Base-by-base conservation (phyloP, 2,329 filamentous ascomycete species). In the Stromatinia cepivora region DNA sequence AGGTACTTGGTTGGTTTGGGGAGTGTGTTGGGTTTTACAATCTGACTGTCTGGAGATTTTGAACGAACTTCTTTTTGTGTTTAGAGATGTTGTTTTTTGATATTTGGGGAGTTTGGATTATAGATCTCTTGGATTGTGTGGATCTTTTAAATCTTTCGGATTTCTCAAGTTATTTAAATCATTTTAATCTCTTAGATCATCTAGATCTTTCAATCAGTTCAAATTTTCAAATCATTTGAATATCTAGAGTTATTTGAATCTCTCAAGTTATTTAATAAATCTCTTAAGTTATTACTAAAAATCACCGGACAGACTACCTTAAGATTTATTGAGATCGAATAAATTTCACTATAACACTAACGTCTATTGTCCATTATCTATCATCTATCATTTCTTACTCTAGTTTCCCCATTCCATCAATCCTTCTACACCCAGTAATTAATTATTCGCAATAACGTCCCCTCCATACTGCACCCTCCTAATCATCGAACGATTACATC, bases 371-470 rank as follows among this genome's bases (percentile, higher is more conserved):
- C 36, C 28, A 36, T 34, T 6, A 8, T 15, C 45, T 36, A 36
- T 34, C 7, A 4, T 20, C 13, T 50, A 11, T 39, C 4, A 4
- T 20, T 28, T 11, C 4, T 3, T 20, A 20, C 6, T 15, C 42
- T 20, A 5, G 0, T 17, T 13, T 2, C 9, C n/a, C 4, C 3
- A 4, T 5, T 0, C 8, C 20, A 31, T 53, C 52, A 17, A 53
- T 39, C 34, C n/a, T 3, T 50, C 31, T 22, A 25, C 7, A 52
- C 15, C 46, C 15, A 28, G 1, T 39, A 20, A 42, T 68, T 70
- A 77, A 61, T 74, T 75, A 10, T 74, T 76, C 45, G 73, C 73
- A 53, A 74, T 75, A 1, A 73, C 46, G 70, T 74, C 73, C 17
- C 75, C 75, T 20, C 71, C 71, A 71, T 75, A 76, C 45, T 74